These are phyloP conservation scores for Pharnaceum exiguum DNA, from an alignment of 148 eudicot species.

Conservation along the genomic window DNA sequence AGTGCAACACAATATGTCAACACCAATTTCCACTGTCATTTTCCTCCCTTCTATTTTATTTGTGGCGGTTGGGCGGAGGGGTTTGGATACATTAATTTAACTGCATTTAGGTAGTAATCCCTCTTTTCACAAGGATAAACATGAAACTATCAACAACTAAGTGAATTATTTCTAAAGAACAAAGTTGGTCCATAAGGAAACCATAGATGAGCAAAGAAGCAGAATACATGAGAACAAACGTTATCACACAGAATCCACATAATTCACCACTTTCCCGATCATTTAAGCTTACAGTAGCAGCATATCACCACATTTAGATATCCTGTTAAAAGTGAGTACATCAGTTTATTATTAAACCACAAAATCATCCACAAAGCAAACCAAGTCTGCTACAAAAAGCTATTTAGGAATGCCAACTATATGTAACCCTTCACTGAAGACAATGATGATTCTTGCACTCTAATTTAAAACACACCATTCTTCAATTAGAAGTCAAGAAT, in stretches of 20 bases:
- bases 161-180: no score
- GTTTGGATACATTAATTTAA: background rate
- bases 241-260: no score
- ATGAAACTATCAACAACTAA: background rate
- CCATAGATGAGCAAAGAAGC: no score
- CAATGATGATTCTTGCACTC: constrained; percentile 13
- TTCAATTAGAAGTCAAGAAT: constrained; percentile 19
- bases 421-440: background rate
- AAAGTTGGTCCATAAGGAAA: no score
- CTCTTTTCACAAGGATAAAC: background rate
- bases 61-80: background rate
- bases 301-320: no score
- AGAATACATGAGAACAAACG: no score
- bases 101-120: background rate
- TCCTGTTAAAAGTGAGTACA: no score
- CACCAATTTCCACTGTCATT: background rate
- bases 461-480: constrained; percentile 11
- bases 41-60: background rate
- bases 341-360: no score
- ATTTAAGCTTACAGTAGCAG: no score
- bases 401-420: background rate
- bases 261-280: no score
- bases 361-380: no score
- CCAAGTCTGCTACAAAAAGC: background rate
- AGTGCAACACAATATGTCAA: background rate